phyloP scores from a whole-genome alignment of 331 rosid species.

The Malus hybrid region DNA sequence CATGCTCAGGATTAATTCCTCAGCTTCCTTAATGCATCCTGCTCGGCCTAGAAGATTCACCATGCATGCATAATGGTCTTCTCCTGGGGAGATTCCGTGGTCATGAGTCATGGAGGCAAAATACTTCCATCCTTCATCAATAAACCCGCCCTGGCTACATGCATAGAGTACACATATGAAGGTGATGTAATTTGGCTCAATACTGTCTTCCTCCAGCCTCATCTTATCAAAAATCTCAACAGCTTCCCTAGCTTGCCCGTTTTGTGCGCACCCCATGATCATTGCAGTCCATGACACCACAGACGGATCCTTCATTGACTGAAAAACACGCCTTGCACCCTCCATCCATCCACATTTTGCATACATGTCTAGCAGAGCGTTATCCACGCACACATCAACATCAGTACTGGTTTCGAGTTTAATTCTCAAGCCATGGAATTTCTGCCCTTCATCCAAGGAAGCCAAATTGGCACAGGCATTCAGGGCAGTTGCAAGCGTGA shows the following conservation, averaged over 20 bases:
- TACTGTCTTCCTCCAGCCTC: slow-evolving; percentile 29
- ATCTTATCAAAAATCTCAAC: slow-evolving; percentile 50
- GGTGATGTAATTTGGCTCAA: slow-evolving; percentile 59
- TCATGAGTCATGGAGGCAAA: slow-evolving; percentile 50
- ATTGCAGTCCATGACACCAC: slow-evolving; percentile 72
- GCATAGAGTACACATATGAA: slow-evolving; percentile 70
- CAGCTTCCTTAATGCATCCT: slow-evolving; percentile 61
- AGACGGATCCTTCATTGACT: slow-evolving; percentile 41
- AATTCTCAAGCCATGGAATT: slow-evolving; percentile 59
- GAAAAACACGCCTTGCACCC: slow-evolving; percentile 36
- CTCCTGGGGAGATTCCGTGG: slow-evolving; percentile 50
- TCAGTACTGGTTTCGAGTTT: slow-evolving; percentile 42
- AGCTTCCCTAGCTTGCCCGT: slow-evolving; percentile 60
- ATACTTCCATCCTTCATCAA: slow-evolving; percentile 53
- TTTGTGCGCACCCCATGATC: slow-evolving; percentile 74
- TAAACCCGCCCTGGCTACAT: slow-evolving; percentile 70
- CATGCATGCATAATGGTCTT: slow-evolving; percentile 75
- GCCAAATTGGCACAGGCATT: slow-evolving; percentile 61
- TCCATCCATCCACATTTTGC: slow-evolving; percentile 69
- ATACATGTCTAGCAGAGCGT: slow-evolving; percentile 76
- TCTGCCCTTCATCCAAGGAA: slow-evolving; percentile 65
- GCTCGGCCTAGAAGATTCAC: slow-evolving; percentile 64
- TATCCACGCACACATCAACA: slow-evolving; percentile 61
- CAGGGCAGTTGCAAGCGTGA: slow-evolving; percentile 64
- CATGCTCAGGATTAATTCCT: slow-evolving; percentile 52